Percentiles rank a stretch among this genome's conserved stretches.
phyloP scores from a whole-genome alignment of 2,329 filamentous ascomycete species.

The Beauveria varroae region DNA sequence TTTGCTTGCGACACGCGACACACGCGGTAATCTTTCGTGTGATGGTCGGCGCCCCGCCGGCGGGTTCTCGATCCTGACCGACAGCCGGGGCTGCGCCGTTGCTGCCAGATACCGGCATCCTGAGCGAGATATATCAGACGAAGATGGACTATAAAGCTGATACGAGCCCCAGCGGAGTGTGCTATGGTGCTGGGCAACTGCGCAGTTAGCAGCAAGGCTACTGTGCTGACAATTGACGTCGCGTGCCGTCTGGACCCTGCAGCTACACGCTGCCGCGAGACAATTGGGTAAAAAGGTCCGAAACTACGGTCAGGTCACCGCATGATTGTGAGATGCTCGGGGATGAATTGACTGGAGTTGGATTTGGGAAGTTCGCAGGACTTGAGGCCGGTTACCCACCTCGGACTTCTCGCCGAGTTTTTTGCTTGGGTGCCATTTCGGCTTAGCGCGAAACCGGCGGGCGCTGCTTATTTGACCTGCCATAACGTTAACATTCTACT shows the following conservation, averaged over 20 bases:
- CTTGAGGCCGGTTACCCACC: background rate
- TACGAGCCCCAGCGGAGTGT: background rate
- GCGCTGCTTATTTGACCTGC: too few relatives aligned
- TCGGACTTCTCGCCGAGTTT: conserved; percentile 3
- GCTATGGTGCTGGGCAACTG: background rate
- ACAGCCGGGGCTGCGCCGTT: background rate
- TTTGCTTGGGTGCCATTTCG: background rate
- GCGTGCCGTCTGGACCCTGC: background rate
- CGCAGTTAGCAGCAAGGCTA: background rate
- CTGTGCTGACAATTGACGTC: background rate
- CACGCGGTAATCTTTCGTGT: conserved; percentile 28
- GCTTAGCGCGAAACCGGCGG: too few relatives aligned
- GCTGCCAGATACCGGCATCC: background rate
- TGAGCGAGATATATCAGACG: background rate
- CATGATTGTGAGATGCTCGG: background rate
- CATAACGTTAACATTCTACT: too few relatives aligned
- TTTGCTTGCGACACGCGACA: conserved; percentile 32
- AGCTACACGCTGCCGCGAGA: background rate
- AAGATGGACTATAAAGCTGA: background rate
- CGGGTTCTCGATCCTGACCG: background rate
- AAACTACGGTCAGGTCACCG: background rate
- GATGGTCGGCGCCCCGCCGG: conserved; percentile 22
- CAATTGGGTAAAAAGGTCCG: background rate
- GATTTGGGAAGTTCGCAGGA: background rate
- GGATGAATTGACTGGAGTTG: background rate